These are phyloP conservation scores for Plantago ovata DNA, from an alignment of 257 asterid species.

Conservation along the genomic window DNA sequence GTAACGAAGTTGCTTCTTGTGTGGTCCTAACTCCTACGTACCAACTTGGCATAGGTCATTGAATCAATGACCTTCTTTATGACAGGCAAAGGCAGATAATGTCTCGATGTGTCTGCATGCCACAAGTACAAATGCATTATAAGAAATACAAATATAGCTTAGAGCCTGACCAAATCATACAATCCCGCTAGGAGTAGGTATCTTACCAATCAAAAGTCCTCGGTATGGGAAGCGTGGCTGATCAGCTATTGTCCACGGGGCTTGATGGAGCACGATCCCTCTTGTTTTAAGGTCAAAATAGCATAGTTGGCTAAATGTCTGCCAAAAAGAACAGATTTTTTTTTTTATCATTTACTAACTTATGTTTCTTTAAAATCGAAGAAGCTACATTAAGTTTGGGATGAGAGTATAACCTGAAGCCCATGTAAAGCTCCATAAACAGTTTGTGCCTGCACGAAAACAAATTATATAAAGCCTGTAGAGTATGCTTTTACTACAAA, in stretches of 20 bases:
- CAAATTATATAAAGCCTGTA: neutral
- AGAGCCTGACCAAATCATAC: neutral
- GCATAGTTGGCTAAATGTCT: conserved; percentile 98
- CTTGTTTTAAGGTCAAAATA: conserved; percentile 44
- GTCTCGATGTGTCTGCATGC: conserved; percentile 82
- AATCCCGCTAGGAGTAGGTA: conserved; percentile 6
- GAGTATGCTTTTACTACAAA: neutral
- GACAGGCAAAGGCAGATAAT: conserved; percentile 64
- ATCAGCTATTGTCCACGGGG: conserved; percentile 80
- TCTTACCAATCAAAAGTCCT: conserved; percentile 87
- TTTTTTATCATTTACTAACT: conserved; percentile 10
- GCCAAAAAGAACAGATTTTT: conserved; percentile 23
- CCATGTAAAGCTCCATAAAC: conserved; percentile 94
- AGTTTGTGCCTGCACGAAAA: conserved; percentile 73
- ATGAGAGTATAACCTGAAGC: conserved; percentile 54
- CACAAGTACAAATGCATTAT: neutral
- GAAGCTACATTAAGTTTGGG: neutral
- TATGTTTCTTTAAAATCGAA: neutral
- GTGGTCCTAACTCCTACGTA: conserved; percentile 24
- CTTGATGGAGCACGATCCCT: conserved; percentile 61
- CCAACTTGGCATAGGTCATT: conserved; percentile 90
- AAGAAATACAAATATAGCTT: conserved; percentile 6
- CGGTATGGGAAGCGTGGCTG: conserved; percentile 85
- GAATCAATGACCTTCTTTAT: conserved; percentile 95
- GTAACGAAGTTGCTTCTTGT: neutral